Evolutionary conservation across 257 asterid species (phyloP).

Genomic region (Haberlea rhodopensis): DNA sequence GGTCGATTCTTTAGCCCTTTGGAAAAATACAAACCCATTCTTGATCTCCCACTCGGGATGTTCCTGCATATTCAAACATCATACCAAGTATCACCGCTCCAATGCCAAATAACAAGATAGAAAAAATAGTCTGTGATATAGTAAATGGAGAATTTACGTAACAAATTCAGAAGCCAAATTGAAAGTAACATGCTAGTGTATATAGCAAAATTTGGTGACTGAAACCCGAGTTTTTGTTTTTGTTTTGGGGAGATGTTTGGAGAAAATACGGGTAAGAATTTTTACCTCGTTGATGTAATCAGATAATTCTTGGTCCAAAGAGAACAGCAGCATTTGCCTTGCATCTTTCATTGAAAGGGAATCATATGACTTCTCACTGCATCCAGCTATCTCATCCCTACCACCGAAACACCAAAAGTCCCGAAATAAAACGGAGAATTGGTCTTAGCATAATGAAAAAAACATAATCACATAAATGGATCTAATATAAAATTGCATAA

Average conservation of each 20-base stretch:
- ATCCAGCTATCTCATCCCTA: conserved; percentile 97
- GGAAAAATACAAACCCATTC: conserved; percentile 58
- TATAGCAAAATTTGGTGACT: too few relatives aligned
- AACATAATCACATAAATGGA: background rate
- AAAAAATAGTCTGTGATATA: background rate
- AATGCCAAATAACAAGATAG: background rate
- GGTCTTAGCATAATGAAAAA: background rate
- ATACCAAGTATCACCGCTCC: background rate
- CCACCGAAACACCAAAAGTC: conserved; percentile 25
- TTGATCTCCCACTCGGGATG: conserved; percentile 91
- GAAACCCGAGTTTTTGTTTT: too few relatives aligned
- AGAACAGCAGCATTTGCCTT: conserved; percentile 56
- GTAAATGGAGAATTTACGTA: too few relatives aligned
- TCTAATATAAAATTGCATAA: background rate
- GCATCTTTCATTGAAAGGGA: conserved; percentile 70
- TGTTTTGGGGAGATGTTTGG: too few relatives aligned
- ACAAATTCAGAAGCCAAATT: too few relatives aligned
- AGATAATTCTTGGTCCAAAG: conserved; percentile 67
- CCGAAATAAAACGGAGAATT: conserved; percentile 4
- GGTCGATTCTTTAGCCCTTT: conserved; percentile 63
- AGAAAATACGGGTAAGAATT: background rate
- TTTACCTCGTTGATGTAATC: conserved; percentile 61
- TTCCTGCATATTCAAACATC: conserved; percentile 50
- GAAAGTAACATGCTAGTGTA: background rate
- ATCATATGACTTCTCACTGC: conserved; percentile 92